These are phyloP conservation scores for Myxozyma lipomycoides DNA, from an alignment of 805 yeast species.

Conservation along the genomic window DNA sequence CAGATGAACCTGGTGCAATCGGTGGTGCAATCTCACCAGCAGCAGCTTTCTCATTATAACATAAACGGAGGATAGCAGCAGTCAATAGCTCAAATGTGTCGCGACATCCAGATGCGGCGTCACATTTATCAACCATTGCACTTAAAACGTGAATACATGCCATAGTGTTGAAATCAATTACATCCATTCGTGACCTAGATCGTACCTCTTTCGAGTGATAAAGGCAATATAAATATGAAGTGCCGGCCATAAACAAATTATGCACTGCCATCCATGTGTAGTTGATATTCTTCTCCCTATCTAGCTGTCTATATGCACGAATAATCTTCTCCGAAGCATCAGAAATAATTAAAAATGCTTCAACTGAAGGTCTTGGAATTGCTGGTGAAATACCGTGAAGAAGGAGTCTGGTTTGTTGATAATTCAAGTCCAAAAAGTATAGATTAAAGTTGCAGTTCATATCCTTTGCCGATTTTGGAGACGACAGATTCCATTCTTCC, in stretches of 20 bases:
- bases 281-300: slow-evolving; percentile 56
- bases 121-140: slow-evolving; percentile 64
- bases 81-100: slow-evolving; percentile 68
- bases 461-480: slow-evolving; percentile 53
- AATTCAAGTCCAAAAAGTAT: slow-evolving; percentile 69
- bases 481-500: slow-evolving; percentile 57
- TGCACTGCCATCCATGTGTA: slow-evolving; percentile 94
- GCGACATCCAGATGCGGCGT: slow-evolving; percentile 69
- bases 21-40: slow-evolving; percentile 20
- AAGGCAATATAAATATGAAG: slow-evolving; percentile 72
- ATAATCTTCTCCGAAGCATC: slow-evolving; percentile 67
- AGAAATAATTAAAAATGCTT: slow-evolving; percentile 54
- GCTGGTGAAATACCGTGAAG: slow-evolving; percentile 77
- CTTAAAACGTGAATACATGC: slow-evolving; percentile 50
- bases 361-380: slow-evolving; percentile 49
- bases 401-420: slow-evolving; percentile 66
- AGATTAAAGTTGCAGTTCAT: slow-evolving; percentile 73
- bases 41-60: slow-evolving; percentile 33
- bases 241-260: slow-evolving; percentile 83
- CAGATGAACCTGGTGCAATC: slow-evolving; percentile 13
- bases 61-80: slow-evolving; percentile 62
- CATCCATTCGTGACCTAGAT: slow-evolving; percentile 44
- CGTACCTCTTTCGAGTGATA: slow-evolving; percentile 63
- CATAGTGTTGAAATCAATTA: slow-evolving; percentile 47
- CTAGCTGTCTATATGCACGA: slow-evolving; percentile 55